Evolutionary conservation across 768 basidiomycete species (phyloP), one percentile per base, ranked within the genome.

Genomic region (Agrocybe praecox): DNA sequence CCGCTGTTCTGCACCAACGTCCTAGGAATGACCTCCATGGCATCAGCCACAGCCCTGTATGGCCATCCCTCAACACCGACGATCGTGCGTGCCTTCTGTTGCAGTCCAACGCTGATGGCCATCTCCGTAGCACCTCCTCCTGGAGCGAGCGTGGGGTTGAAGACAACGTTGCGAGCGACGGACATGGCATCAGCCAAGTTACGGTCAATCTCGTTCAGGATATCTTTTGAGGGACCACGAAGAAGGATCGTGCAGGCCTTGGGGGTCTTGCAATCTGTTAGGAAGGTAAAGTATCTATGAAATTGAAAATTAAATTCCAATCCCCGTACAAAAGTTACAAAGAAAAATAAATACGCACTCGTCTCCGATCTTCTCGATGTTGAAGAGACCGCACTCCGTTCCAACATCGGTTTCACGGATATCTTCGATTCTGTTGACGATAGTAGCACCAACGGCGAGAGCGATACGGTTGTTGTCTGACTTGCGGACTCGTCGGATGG

Each of bases 391-490:
- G 69, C 97, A 99, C 52, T 87, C 76, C 1, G 93, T 96, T 17
- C 97, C 97, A 46, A 99, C 82, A 66, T 98, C 97, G 1, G 85
- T 73, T 64, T 96, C 96, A 19, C 95, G 85, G 33, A 99, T 80
- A 70, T 98, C 96, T 68, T 99, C 97, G 19, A 95, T 81, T 15
- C 96, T 87, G 75, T 98, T 98, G 59, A 99, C 93, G 72, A 99
- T 98, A 26, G 94, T 98, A 1, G 93, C 96, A 21, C 95, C 95
- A 36, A 92, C 88, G 0, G 95, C 96, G 22, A 97, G 88, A 0
- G 97, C 97, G 61, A 98, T 92, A 45, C 97, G 92, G 74, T 98
- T 99, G 79, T 98, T 98, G 73, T 99, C 97, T 2, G 94, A 95
- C 74, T 98, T 99, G 69, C 97, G 89, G 10, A 98, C 95, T n/a